Evolutionary conservation across 2,329 filamentous ascomycete species (phyloP).

Genomic region (Aspergillus melleus): DNA sequence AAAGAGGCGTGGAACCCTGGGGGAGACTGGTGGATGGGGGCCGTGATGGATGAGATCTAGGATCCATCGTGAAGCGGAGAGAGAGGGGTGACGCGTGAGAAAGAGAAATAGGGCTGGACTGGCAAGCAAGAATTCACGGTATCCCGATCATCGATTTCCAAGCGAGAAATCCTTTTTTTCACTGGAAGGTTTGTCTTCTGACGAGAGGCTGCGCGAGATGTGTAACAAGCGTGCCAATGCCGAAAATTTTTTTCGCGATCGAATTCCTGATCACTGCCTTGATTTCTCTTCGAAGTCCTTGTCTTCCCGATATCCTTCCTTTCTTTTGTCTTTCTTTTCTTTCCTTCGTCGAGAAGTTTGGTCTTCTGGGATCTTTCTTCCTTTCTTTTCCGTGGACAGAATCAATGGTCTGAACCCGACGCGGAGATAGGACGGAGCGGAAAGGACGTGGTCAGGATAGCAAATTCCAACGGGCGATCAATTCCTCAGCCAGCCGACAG

Average conservation of each 20-base stretch:
- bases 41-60: constrained; percentile 44
- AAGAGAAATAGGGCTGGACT: constrained; percentile 15
- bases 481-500: constrained; percentile 13
- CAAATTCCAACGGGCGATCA: constrained; percentile 3
- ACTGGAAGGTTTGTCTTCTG: constrained; percentile 13
- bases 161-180: constrained; percentile 17
- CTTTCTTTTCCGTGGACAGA: constrained; percentile 16
- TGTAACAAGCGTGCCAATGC: constrained; percentile 15
- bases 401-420: constrained; percentile 9
- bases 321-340: constrained; percentile 1
- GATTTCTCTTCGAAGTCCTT: neutral
- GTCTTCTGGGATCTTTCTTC: constrained; percentile 15
- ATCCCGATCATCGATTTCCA: constrained; percentile 38
- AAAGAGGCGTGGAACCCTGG: constrained; percentile 46
- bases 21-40: constrained; percentile 47
- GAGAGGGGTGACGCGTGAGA: constrained; percentile 13
- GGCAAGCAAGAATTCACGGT: constrained; percentile 27
- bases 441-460: constrained; percentile 11
- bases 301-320: constrained; percentile 7
- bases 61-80: constrained; percentile 38
- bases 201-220: constrained; percentile 9
- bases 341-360: constrained; percentile 12
- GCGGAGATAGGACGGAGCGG: constrained; percentile 20
- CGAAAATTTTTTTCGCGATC: constrained; percentile 4
- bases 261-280: constrained; percentile 11